A percentile compares a stretch with the other conserved stretches of the same genome.
phyloP scores from a whole-genome alignment of 2,329 filamentous ascomycete species.

The Lasiodiplodia citricola region DNA sequence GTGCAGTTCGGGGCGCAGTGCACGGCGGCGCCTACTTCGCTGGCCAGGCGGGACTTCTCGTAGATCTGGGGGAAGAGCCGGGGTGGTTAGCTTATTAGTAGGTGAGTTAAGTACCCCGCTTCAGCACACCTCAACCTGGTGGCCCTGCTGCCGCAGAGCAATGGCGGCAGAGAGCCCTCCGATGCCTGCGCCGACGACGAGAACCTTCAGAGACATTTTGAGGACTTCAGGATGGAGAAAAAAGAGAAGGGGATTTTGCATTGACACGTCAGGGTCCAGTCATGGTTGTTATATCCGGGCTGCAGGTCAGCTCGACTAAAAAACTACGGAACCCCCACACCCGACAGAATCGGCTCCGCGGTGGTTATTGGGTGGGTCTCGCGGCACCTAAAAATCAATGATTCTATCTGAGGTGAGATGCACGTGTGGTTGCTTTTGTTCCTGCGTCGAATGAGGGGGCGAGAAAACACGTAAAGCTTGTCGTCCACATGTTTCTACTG shows the following conservation, averaged over 20 bases:
- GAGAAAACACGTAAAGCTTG: no score
- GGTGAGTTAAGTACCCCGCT: no score
- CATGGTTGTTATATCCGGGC: not conserved
- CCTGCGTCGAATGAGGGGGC: no score
- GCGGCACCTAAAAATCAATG: no score
- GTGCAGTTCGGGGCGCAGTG: conserved; percentile 68
- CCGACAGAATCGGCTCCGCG: not conserved
- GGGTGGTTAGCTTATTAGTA: not conserved
- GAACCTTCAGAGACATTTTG: conserved; percentile 32
- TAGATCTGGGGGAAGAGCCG: conserved; percentile 48
- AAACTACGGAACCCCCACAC: conserved; percentile 10
- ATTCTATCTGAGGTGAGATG: no score
- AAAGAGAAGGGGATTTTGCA: not conserved
- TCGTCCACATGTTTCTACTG: no score
- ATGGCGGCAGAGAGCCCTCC: conserved; percentile 61
- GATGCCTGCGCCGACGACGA: conserved; percentile 54
- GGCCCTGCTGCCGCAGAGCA: conserved; percentile 58
- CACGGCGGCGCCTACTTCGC: conserved; percentile 66
- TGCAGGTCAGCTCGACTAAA: conserved; percentile 5
- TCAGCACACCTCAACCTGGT: conserved; percentile 46
- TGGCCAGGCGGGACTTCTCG: conserved; percentile 62
- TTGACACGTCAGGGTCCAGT: not conserved
- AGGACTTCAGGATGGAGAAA: no score
- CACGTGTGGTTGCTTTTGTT: no score
- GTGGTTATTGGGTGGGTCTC: not conserved